These are phyloP conservation scores for Eimeria zaria DNA, from an alignment of 169 alveolate species.

Conservation along the genomic window DNA sequence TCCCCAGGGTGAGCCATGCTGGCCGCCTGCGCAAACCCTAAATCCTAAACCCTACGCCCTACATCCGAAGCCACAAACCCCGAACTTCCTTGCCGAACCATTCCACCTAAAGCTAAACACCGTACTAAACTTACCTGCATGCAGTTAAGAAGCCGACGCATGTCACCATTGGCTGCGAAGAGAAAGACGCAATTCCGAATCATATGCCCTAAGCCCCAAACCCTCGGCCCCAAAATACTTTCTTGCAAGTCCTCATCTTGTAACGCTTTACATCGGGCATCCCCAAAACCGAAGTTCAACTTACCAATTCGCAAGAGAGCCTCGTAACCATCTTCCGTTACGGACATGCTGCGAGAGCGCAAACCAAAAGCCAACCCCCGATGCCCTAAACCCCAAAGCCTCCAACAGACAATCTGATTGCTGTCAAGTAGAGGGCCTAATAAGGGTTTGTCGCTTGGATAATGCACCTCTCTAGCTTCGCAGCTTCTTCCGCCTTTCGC, in stretches of 20 bases:
- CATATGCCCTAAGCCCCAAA: slow-evolving; percentile 93
- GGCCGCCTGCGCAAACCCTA: slow-evolving; percentile 50
- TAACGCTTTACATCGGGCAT: background rate
- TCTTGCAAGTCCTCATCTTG: background rate
- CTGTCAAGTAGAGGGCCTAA: background rate
- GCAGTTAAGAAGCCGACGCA: slow-evolving; percentile 98
- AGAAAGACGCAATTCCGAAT: slow-evolving; percentile 89
- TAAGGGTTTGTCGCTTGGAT: background rate
- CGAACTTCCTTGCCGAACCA: background rate
- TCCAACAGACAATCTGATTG: background rate
- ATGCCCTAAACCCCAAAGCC: background rate
- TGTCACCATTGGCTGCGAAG: slow-evolving; percentile 98
- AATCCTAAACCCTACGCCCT: background rate
- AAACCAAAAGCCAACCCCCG: background rate
- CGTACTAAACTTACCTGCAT: slow-evolving; percentile 91
- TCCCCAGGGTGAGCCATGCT: slow-evolving; percentile 80
- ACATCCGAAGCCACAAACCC: background rate
- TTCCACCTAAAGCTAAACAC: background rate
- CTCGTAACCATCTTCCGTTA: slow-evolving; percentile 93
- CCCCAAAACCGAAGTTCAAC: slow-evolving; percentile 88
- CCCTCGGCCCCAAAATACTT: slow-evolving; percentile 90
- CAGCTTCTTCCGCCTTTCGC: slow-evolving; percentile 36
- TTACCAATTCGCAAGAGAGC: slow-evolving; percentile 95
- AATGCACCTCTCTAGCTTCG: slow-evolving; percentile 11
- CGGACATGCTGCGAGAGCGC: slow-evolving; percentile 86